These are phyloP conservation scores for Berkeleyomyces basicola DNA, from an alignment of 2,329 filamentous ascomycete genomes.

Conservation along the genomic window DNA sequence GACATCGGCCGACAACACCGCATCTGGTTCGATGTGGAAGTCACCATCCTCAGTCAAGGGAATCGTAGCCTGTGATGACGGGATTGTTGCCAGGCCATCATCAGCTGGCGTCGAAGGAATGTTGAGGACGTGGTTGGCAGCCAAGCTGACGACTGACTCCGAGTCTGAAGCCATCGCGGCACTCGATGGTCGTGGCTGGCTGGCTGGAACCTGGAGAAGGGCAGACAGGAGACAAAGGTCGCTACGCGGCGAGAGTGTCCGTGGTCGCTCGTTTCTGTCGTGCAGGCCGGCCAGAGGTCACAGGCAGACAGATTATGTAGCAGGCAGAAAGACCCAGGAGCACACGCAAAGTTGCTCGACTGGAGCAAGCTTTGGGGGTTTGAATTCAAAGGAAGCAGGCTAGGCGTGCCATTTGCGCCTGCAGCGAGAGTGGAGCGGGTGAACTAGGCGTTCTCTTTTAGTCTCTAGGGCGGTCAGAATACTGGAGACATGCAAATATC, in stretches of 20 bases:
- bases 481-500: background rate
- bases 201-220: background rate
- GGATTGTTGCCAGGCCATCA: background rate
- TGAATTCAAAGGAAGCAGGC: background rate
- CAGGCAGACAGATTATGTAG: no score
- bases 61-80: conserved; percentile 34
- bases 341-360: no score
- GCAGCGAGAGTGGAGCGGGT: background rate
- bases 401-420: background rate
- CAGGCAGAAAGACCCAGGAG: no score
- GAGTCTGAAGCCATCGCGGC: conserved; percentile 5
- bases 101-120: conserved; percentile 4
- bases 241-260: background rate
- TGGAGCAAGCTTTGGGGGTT: background rate
- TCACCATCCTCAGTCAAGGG: conserved; percentile 38
- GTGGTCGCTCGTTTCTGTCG: no score
- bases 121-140: background rate
- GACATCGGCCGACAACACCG: conserved; percentile 33
- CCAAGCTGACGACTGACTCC: background rate
- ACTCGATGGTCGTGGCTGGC: background rate
- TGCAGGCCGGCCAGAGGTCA: no score
- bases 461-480: background rate
- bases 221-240: background rate
- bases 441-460: background rate
- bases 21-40: conserved; percentile 32